Percentiles rank a stretch among this genome's conserved stretches.
Conservation (phyloP, 1,139 yeast genomes). For the Wickerhamomyces sp. region DNA sequence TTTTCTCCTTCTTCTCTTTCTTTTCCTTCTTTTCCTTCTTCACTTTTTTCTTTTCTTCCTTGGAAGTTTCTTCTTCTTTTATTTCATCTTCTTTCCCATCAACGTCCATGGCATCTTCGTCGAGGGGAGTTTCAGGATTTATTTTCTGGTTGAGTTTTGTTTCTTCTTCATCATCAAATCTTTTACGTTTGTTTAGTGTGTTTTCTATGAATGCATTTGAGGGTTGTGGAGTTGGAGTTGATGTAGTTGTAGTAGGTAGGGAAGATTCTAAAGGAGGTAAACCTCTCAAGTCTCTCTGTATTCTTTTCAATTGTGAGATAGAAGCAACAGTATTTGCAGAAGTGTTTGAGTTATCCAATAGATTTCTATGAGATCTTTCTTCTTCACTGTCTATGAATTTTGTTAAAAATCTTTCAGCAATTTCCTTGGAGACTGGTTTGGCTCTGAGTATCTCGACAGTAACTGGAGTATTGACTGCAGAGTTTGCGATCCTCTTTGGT, state of each 20-base stretch:
- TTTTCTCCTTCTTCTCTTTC: slow-evolving; percentile 5
- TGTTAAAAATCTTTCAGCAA: slow-evolving; percentile 42
- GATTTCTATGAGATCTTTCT: slow-evolving; percentile 12
- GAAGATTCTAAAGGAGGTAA: slow-evolving; percentile 46
- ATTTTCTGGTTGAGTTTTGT: slow-evolving; percentile 27
- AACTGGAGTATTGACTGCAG: slow-evolving; percentile 50
- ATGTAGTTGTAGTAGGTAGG: slow-evolving; percentile 5
- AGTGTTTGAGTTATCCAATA: slow-evolving; percentile 6
- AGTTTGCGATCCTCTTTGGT: slow-evolving; percentile 35
- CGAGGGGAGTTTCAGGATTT: slow-evolving; percentile 20
- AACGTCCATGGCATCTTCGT: slow-evolving; percentile 18
- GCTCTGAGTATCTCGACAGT: slow-evolving; percentile 34
- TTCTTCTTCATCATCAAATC: slow-evolving; percentile 18
- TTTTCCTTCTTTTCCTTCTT: slow-evolving; percentile 2
- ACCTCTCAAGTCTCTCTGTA: slow-evolving; percentile 68
- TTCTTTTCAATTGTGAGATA: slow-evolving; percentile 54
- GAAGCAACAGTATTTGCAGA: slow-evolving; percentile 11
- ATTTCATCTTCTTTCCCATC: slow-evolving; percentile 21
- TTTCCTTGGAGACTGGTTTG: slow-evolving; percentile 31
- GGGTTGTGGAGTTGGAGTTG: slow-evolving; percentile 6
- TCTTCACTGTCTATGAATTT: slow-evolving; percentile 39
- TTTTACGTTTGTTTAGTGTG: slow-evolving; percentile 16
- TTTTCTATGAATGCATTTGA: neutral
- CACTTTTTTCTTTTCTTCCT: slow-evolving; percentile 18
- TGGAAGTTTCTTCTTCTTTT: slow-evolving; percentile 22